A percentile compares a stretch with the other conserved stretches of the same genome.
Evolutionary conservation across 805 yeast species (phyloP).

Genomic region (Kodamaea jinghongensis): DNA sequence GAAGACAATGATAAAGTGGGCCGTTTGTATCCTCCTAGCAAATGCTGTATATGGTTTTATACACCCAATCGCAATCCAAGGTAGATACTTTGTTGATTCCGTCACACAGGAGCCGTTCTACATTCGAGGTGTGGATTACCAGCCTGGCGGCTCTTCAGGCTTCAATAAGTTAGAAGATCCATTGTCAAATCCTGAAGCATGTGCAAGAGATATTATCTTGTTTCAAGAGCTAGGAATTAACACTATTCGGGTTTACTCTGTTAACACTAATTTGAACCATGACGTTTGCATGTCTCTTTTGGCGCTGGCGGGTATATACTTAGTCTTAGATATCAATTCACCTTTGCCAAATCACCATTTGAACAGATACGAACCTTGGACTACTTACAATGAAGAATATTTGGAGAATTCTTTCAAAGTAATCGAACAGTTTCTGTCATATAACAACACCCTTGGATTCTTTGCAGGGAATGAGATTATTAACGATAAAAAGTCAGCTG

Average conservation of each 20-base stretch:
- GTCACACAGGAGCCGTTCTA: conserved; percentile 76
- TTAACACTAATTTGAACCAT: conserved; percentile 79
- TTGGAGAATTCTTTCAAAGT: conserved; percentile 73
- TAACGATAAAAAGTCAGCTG: conserved; percentile 73
- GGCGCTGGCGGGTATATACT: conserved; percentile 89
- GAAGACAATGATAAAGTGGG: too few relatives aligned
- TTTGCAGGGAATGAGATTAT: conserved; percentile 92
- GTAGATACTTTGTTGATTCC: conserved; percentile 72
- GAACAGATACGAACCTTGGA: conserved; percentile 93
- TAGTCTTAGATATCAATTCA: conserved; percentile 88
- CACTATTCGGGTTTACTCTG: conserved; percentile 82
- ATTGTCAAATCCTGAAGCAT: conserved; percentile 62
- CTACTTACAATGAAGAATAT: conserved; percentile 69
- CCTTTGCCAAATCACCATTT: conserved; percentile 76
- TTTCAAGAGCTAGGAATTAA: conserved; percentile 86
- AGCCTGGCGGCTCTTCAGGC: conserved; percentile 92
- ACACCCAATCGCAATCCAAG: conserved; percentile 67
- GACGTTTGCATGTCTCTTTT: conserved; percentile 88
- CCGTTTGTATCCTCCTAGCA: too few relatives aligned
- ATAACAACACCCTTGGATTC: conserved; percentile 85
- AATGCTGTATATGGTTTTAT: conserved; percentile 25
- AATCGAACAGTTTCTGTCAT: conserved; percentile 75
- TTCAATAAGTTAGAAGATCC: conserved; percentile 63
- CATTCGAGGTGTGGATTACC: conserved; percentile 88
- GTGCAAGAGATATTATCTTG: conserved; percentile 78